A percentile compares a stretch with the other conserved stretches of the same genome.
Conservation (phyloP, 2,329 filamentous ascomycete genomes). For the Penicillium sp. region DNA sequence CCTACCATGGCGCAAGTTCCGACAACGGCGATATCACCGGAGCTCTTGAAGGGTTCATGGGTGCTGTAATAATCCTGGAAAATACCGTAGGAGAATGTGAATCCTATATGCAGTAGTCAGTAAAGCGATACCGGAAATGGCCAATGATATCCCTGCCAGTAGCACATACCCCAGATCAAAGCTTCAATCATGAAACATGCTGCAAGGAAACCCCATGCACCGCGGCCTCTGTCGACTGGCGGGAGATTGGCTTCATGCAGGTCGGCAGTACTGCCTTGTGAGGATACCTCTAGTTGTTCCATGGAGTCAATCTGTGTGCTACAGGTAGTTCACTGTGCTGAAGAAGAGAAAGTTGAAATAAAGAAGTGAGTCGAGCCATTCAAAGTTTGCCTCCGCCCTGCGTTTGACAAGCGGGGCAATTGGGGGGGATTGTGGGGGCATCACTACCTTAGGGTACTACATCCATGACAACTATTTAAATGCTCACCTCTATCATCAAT, state of each 20-base stretch:
- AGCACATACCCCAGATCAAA: conserved; percentile 56
- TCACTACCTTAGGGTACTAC: no score
- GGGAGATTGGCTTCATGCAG: conserved; percentile 29
- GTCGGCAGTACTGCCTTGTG: conserved; percentile 8
- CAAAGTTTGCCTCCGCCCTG: neutral
- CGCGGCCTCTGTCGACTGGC: conserved; percentile 42
- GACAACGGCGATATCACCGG: conserved; percentile 61
- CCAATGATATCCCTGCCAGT: neutral
- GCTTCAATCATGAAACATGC: conserved; percentile 59
- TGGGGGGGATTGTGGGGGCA: neutral
- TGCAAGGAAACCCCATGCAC: conserved; percentile 53
- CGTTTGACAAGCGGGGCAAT: neutral
- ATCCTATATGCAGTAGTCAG: conserved; percentile 9
- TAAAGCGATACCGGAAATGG: neutral
- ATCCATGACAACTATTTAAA: no score
- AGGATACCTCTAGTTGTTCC: conserved; percentile 16
- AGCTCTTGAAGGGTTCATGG: conserved; percentile 58
- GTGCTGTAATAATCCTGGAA: conserved; percentile 72
- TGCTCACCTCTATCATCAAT: no score
- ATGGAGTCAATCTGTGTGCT: no score
- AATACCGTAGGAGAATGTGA: conserved; percentile 43
- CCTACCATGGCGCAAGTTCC: conserved; percentile 53
- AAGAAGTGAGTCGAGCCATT: no score
- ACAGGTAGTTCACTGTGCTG: no score
- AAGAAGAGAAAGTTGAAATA: no score